phyloP scores from a whole-genome alignment of 176 grass and related monocot genomes.

The Rhynchospora pubera region DNA sequence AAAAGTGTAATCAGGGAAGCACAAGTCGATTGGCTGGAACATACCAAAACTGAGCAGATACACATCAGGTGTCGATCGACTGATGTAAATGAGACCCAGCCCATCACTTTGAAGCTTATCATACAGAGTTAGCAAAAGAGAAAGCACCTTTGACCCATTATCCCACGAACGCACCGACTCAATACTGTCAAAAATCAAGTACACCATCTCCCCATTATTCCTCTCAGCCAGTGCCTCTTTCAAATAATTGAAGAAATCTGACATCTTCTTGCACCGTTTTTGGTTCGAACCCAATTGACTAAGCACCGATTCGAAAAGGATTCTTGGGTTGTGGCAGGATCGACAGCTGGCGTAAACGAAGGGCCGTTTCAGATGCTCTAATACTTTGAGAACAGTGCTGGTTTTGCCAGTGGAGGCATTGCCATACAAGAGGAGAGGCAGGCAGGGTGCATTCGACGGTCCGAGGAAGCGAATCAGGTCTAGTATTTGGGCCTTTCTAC shows the following conservation, averaged over 20 bases:
- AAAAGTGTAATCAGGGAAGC: slow-evolving; percentile 77
- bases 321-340: slow-evolving; percentile 37
- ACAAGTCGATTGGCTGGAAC: slow-evolving; percentile 51
- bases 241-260: slow-evolving; percentile 60
- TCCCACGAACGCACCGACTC: slow-evolving; percentile 66
- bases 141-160: slow-evolving; percentile 44
- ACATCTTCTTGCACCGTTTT: slow-evolving; percentile 48
- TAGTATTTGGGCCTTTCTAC: slow-evolving; percentile 44
- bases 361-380: slow-evolving; percentile 36
- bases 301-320: slow-evolving; percentile 36
- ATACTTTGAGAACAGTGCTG: slow-evolving; percentile 51
- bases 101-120: slow-evolving; percentile 49
- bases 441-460: slow-evolving; percentile 37
- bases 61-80: slow-evolving; percentile 55
- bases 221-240: slow-evolving; percentile 37
- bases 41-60: slow-evolving; percentile 74
- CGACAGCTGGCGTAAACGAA: slow-evolving; percentile 60
- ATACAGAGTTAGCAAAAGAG: slow-evolving; percentile 51
- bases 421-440: slow-evolving; percentile 58
- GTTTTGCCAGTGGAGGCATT: slow-evolving; percentile 66
- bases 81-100: slow-evolving; percentile 74
- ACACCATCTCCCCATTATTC: slow-evolving; percentile 38
- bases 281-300: slow-evolving; percentile 31
- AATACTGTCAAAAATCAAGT: slow-evolving; percentile 74
- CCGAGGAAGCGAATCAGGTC: slow-evolving; percentile 62